These are phyloP conservation scores for Candida krabiensis DNA, from an alignment of 805 yeast genomes.

Conservation along the genomic window DNA sequence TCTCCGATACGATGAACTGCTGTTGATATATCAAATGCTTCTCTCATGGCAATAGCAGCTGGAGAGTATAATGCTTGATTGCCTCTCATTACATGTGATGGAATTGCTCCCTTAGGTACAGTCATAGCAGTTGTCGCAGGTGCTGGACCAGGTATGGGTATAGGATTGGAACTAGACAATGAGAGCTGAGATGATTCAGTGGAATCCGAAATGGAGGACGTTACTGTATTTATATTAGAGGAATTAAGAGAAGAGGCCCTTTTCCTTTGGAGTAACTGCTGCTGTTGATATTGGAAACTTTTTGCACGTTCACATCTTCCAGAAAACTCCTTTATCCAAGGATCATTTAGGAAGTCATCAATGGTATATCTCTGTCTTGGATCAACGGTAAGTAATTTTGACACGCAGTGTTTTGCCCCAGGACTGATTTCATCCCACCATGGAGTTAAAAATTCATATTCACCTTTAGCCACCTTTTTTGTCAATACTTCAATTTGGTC, in stretches of 20 bases:
- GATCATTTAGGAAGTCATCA: conserved; percentile 70
- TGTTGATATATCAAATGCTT: conserved; percentile 60
- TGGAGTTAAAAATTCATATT: conserved; percentile 71
- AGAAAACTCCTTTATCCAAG: conserved; percentile 58
- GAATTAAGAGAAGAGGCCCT: conserved; percentile 4
- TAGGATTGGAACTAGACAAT: conserved; percentile 3
- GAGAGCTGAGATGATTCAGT: not conserved
- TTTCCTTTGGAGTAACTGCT: conserved; percentile 14
- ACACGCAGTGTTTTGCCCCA: conserved; percentile 70
- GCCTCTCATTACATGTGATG: conserved; percentile 17
- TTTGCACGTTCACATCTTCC: conserved; percentile 33
- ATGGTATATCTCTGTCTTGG: conserved; percentile 68
- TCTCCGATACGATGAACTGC: conserved; percentile 62
- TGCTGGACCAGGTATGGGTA: conserved; percentile 6
- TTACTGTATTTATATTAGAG: not conserved
- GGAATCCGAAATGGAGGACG: conserved; percentile 1
- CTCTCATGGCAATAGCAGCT: conserved; percentile 58
- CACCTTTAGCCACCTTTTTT: conserved; percentile 77
- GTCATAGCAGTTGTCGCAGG: conserved; percentile 3
- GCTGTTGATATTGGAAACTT: conserved; percentile 18
- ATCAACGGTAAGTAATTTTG: conserved; percentile 67
- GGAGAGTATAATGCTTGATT: conserved; percentile 46
- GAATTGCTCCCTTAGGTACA: conserved; percentile 14
- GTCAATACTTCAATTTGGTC: conserved; percentile 73
- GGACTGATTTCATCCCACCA: conserved; percentile 86